Evolutionary conservation across 202 grass and related monocot species (phyloP).

Genomic region (Schoenoplectus tabernaemontani): DNA sequence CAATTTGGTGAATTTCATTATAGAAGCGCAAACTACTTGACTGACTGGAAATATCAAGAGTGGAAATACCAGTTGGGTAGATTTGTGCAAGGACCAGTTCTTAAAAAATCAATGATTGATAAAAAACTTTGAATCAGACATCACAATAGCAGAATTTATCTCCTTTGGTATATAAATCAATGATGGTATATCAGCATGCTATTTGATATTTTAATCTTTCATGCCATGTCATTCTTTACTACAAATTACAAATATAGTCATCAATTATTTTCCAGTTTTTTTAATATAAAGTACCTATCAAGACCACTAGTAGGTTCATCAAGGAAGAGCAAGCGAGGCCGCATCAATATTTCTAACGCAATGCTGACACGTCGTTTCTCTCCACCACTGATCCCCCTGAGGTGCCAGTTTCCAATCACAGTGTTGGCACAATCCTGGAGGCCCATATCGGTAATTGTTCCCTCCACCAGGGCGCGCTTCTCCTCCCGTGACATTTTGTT

Average conservation of each 20-base stretch:
- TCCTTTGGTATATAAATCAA: not conserved
- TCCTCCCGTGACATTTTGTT: constrained; percentile 75
- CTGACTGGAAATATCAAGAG: not conserved
- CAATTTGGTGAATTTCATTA: not conserved
- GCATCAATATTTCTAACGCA: constrained; percentile 92
- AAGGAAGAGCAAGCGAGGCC: constrained; percentile 89
- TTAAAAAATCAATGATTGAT: not conserved
- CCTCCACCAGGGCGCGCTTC: constrained; percentile 81
- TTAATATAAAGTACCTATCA: constrained; percentile 50
- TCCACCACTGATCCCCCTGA: constrained; percentile 82
- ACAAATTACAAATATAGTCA: not conserved
- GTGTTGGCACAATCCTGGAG: constrained; percentile 94
- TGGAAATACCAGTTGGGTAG: not conserved
- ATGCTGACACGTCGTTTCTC: constrained; percentile 96
- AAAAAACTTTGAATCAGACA: not conserved
- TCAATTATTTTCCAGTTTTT: not conserved
- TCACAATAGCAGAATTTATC: not conserved
- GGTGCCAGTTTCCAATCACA: constrained; percentile 91
- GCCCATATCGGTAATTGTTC: constrained; percentile 85
- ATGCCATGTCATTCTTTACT: not conserved
- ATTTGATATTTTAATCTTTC: not conserved
- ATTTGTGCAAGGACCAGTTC: not conserved
- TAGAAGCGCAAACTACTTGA: no score
- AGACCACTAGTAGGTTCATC: constrained; percentile 96
- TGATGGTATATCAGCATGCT: not conserved